These are phyloP conservation scores for Thymus mandschuricus DNA, from an alignment of 257 asterid species.

Conservation along the genomic window DNA sequence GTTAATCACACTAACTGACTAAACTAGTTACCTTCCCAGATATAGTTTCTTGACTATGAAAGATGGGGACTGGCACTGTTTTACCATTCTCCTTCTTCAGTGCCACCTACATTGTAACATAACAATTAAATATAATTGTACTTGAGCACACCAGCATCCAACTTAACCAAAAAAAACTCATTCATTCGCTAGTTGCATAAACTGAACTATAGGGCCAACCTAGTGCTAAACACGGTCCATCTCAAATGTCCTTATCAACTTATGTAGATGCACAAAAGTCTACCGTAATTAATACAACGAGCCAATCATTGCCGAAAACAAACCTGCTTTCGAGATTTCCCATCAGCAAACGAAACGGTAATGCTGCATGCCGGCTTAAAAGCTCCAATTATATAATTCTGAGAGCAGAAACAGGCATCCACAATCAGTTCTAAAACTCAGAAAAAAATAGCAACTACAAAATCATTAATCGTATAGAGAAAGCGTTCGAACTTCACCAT, in stretches of 20 bases:
- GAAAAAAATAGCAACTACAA: neutral
- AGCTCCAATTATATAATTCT: conserved; percentile 87
- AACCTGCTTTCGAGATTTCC: conserved; percentile 83
- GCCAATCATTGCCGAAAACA: neutral
- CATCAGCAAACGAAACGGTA: conserved; percentile 68
- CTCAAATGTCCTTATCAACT: neutral
- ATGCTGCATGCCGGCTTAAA: conserved; percentile 83
- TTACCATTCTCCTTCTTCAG: conserved; percentile 68
- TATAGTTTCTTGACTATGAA: conserved; percentile 62
- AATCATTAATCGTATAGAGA: neutral
- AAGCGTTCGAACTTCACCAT: conserved; percentile 37
- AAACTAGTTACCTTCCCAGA: conserved; percentile 51
- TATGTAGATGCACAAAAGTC: neutral
- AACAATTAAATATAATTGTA: neutral
- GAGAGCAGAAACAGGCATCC: conserved; percentile 26
- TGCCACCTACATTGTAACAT: conserved; percentile 42
- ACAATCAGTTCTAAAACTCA: neutral
- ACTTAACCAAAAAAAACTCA: neutral
- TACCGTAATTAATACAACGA: neutral
- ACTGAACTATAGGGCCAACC: neutral
- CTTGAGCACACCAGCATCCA: conserved; percentile 6
- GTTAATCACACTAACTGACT: neutral
- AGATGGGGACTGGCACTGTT: conserved; percentile 56
- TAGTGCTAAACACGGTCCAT: neutral
- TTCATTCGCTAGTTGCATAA: neutral